These are phyloP conservation scores for Umbelopsis isabellina DNA, from an alignment of 192 early-diverging fungal species.

Conservation along the genomic window DNA sequence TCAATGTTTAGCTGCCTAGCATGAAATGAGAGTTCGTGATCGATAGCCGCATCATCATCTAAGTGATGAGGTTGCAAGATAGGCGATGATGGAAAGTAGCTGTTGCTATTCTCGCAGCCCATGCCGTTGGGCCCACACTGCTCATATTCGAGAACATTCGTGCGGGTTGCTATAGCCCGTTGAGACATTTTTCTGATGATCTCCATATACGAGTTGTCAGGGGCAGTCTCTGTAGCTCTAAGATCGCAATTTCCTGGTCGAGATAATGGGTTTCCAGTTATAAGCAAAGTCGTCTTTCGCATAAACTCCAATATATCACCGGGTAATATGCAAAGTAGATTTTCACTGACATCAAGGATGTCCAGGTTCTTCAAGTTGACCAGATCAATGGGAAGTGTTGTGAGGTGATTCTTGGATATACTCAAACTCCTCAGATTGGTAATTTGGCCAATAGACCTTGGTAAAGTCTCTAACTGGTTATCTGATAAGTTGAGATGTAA, in stretches of 20 bases:
- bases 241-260: slow-evolving; percentile 39
- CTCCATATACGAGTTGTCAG: slow-evolving; percentile 22
- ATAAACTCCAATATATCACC: slow-evolving; percentile 38
- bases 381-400: slow-evolving; percentile 33
- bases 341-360: slow-evolving; percentile 40
- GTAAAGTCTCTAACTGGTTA: slow-evolving; percentile 55
- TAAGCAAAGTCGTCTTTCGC: slow-evolving; percentile 47
- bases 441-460: slow-evolving; percentile 50
- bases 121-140: slow-evolving; percentile 32
- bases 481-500: slow-evolving; percentile 43
- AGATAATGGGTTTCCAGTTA: slow-evolving; percentile 58
- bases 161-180: slow-evolving; percentile 26
- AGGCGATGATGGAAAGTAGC: not conserved
- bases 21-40: slow-evolving; percentile 36
- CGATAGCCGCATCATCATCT: slow-evolving; percentile 39
- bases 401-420: slow-evolving; percentile 42
- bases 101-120: slow-evolving; percentile 24
- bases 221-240: not conserved
- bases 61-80: not conserved
- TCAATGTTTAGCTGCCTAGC: slow-evolving; percentile 36
- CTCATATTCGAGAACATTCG: not conserved
- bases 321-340: slow-evolving; percentile 41
- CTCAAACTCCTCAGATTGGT: slow-evolving; percentile 26
- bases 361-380: slow-evolving; percentile 31
- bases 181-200: slow-evolving; percentile 35